phyloP scores from a whole-genome alignment of 331 rosid species.

The Pyrus hybrid region DNA sequence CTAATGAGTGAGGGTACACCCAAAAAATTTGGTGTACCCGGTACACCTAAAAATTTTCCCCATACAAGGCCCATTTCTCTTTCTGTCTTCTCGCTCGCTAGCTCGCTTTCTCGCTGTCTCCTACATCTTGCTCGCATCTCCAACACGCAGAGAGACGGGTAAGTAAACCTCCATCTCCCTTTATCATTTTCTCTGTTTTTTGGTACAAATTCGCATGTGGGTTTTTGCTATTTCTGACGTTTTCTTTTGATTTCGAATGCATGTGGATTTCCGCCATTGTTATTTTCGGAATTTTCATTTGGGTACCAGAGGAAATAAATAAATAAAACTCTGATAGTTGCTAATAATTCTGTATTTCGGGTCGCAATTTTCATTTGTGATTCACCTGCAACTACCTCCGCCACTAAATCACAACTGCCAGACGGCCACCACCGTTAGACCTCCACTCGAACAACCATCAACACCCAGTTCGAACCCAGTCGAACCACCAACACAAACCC shows the following conservation, averaged over 20 bases:
- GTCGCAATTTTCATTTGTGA: background rate
- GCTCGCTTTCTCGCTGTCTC: background rate
- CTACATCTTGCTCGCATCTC: background rate
- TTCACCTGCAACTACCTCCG: background rate
- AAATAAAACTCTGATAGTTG: no score
- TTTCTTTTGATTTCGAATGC: background rate
- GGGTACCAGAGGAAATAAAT: no score
- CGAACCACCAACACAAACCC: background rate
- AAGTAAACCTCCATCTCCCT: background rate
- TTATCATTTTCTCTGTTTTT: background rate
- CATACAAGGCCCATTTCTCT: background rate
- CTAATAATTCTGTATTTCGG: background rate
- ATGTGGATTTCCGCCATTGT: background rate
- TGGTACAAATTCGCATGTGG: background rate
- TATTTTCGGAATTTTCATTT: no score
- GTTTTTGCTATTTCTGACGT: background rate
- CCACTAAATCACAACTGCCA: background rate
- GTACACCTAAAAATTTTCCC: no score
- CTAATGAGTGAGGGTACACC: no score
- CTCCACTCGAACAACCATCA: background rate
- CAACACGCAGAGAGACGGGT: background rate
- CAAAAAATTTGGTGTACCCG: no score
- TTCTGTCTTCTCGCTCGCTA: background rate
- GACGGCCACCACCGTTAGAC: background rate
- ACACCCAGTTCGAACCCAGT: background rate